A percentile compares a stretch with the other conserved stretches of the same genome.
Evolutionary conservation across 768 basidiomycete species (phyloP).

Genomic region (Auriscalpium vulgare): DNA sequence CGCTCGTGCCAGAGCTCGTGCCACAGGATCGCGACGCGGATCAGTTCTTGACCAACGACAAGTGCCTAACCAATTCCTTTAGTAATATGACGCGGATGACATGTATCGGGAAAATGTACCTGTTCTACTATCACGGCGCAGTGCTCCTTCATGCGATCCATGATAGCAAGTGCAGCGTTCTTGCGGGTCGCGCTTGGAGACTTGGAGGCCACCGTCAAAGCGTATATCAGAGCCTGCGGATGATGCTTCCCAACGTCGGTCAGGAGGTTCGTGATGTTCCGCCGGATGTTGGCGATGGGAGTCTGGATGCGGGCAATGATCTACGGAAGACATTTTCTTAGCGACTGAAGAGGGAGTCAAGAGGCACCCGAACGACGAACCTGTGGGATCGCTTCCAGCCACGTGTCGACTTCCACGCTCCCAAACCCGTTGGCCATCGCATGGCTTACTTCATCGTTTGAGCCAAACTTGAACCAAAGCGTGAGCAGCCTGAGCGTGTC

Average conservation of each 20-base stretch:
- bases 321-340: slow-evolving; percentile 29
- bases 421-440: slow-evolving; percentile 85
- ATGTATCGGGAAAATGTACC: slow-evolving; percentile 28
- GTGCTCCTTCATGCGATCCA: slow-evolving; percentile 91
- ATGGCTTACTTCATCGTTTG: slow-evolving; percentile 80
- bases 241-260: slow-evolving; percentile 93
- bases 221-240: slow-evolving; percentile 94
- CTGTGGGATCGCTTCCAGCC: slow-evolving; percentile 98
- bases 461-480: slow-evolving; percentile 96
- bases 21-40: slow-evolving; percentile 97
- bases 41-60: slow-evolving; percentile 88
- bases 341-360: neutral
- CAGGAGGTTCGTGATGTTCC: slow-evolving; percentile 82
- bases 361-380: slow-evolving; percentile 29
- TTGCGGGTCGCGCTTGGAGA: slow-evolving; percentile 80
- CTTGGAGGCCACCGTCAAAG: slow-evolving; percentile 92
- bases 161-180: slow-evolving; percentile 77
- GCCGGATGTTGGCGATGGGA: slow-evolving; percentile 78
- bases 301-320: slow-evolving; percentile 99
- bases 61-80: slow-evolving; percentile 47
- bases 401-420: slow-evolving; percentile 90
- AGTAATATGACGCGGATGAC: neutral
- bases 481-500: slow-evolving; percentile 90
- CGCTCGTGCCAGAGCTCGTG: slow-evolving; percentile 99
- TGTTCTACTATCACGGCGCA: slow-evolving; percentile 83